Base-by-base conservation (phyloP, 345 rosid genomes). In the Citrus glauca region DNA sequence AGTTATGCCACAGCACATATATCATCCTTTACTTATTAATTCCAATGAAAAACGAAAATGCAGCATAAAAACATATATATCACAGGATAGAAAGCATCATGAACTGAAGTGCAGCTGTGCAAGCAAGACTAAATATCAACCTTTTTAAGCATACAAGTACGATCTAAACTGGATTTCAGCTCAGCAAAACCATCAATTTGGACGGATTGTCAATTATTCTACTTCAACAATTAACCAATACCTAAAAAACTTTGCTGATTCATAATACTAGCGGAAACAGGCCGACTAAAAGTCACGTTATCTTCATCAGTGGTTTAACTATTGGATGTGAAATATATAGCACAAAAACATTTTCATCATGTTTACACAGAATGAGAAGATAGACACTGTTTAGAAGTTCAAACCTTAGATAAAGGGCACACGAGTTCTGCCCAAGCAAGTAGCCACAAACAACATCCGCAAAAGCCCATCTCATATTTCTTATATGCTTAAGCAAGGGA, bases 321-420 rank as follows among this genome's bases (percentile, higher is more conserved):
- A 53, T 37, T 24, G 4, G 32, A 42, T 45, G 17, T 42, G 32
- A 68, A 68, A 42, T 25, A 42, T 45, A 24, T 40, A 24, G 71
- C 56, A 68, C 13, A 1, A 14, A 68, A 7, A 68, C 2, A 16
- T 40, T 68, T 19, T n/a, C 33, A 25, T 27, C 9, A 9, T 16
- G 48, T 45, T 35, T 8, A 40, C 32, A 5, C n/a, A n/a, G 20
- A 72, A 57, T 72, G 22, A 74, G 27, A 63, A 13, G 25, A 2
- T 6, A 19, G 19, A 35, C 67, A 64, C 13, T 22, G n/a, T 32
- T 42, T n/a, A n/a, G 35, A 78, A 69, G 37, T 32, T 77, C 62
- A 62, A 85, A 94, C 98, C 99, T 96, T 72, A 96, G 71, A 84
- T 94, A 92, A 80, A 96, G 89, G 71, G 99, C 95, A 80, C 97